Conservation (phyloP, 2,329 filamentous ascomycete species). For the Aspergillus viridinutans region DNA sequence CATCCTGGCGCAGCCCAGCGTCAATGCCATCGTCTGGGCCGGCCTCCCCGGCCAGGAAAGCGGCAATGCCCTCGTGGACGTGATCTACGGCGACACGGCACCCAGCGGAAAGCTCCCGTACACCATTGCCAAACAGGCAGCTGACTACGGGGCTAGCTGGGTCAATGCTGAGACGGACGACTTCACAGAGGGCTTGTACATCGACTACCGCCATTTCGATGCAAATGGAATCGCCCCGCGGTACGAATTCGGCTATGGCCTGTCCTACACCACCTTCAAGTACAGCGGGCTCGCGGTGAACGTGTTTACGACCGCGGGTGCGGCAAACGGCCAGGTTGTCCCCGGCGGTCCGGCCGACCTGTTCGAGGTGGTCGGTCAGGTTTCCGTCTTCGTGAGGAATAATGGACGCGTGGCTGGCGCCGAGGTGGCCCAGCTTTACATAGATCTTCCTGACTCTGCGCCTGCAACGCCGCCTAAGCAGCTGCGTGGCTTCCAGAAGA, state of each 20-base stretch:
- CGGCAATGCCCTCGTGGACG: conserved; percentile 44
- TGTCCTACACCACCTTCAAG: conserved; percentile 23
- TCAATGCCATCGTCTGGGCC: conserved; percentile 61
- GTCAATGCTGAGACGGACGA: conserved; percentile 23
- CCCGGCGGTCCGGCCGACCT: conserved; percentile 52
- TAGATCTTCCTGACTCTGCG: conserved; percentile 23
- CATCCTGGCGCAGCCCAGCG: conserved; percentile 54
- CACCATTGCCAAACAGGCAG: conserved; percentile 53
- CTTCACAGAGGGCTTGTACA: conserved; percentile 50
- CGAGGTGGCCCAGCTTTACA: conserved; percentile 61
- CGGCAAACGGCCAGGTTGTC: not conserved
- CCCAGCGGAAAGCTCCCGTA: conserved; percentile 58
- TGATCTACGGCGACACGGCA: conserved; percentile 42
- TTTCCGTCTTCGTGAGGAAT: conserved; percentile 64
- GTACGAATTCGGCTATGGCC: conserved; percentile 55
- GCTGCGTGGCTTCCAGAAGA: conserved; percentile 61
- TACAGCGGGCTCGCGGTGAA: not conserved
- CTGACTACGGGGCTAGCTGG: conserved; percentile 43
- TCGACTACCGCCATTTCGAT: conserved; percentile 56
- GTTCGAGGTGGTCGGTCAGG: conserved; percentile 44
- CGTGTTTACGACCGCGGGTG: not conserved
- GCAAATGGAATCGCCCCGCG: conserved; percentile 46
- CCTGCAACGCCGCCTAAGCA: conserved; percentile 44
- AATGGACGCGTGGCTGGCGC: conserved; percentile 64
- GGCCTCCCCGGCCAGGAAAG: conserved; percentile 58